These are phyloP conservation scores for Glycine tomentella DNA, from an alignment of 306 rosid genomes.

Conservation along the genomic window DNA sequence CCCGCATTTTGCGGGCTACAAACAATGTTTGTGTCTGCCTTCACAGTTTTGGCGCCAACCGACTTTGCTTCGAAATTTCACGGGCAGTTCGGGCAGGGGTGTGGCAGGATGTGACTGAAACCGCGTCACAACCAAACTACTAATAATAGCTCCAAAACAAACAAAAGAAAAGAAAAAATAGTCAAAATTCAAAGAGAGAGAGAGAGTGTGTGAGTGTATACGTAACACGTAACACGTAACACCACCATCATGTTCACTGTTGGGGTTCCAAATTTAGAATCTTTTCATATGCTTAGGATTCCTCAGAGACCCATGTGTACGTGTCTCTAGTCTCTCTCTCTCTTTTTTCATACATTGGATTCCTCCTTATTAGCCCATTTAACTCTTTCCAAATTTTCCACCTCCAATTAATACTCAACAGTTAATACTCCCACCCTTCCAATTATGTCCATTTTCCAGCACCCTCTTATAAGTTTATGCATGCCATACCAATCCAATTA, in stretches of 20 bases:
- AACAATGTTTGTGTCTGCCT: constrained; percentile 20
- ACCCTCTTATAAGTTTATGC: not conserved
- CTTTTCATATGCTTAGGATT: constrained; percentile 73
- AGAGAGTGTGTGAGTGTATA: no score
- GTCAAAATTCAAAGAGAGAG: constrained; percentile 16
- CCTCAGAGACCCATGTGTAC: constrained; percentile 72
- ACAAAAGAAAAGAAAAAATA: not conserved
- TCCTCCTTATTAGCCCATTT: constrained; percentile 55
- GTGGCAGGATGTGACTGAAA: constrained; percentile 49
- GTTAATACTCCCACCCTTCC: constrained; percentile 1
- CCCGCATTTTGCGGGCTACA: constrained; percentile 68
- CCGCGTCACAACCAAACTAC: constrained; percentile 52
- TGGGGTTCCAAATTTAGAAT: constrained; percentile 48
- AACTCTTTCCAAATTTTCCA: constrained; percentile 12
- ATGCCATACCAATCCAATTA: not conserved
- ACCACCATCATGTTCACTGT: constrained; percentile 7
- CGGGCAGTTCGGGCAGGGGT: constrained; percentile 74
- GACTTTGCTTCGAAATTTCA: constrained; percentile 6
- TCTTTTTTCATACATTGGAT: constrained; percentile 74
- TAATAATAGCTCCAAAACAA: not conserved
- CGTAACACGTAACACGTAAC: not conserved
- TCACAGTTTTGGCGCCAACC: constrained; percentile 67
- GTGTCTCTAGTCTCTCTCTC: constrained; percentile 63
- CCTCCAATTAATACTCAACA: constrained; percentile 19
- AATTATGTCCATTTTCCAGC: constrained; percentile 28